A percentile compares a stretch with the other conserved stretches of the same genome.
These are phyloP conservation scores for Pichia membranifaciens DNA, from an alignment of 805 yeast species.

Conservation along the genomic window DNA sequence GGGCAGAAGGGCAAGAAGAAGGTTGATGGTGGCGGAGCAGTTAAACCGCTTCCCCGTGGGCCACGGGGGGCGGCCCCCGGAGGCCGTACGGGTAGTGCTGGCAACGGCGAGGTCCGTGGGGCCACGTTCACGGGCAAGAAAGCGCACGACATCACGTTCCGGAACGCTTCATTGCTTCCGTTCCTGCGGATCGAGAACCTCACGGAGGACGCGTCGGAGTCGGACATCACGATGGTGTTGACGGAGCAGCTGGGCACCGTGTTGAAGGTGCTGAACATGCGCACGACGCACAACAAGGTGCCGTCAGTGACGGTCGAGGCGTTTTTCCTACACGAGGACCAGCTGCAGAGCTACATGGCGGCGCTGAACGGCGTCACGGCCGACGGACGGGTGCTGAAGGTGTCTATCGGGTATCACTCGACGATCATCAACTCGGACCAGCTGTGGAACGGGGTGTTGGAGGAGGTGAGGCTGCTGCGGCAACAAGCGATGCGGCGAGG, in stretches of 20 bases:
- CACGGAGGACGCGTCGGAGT: constrained; percentile 26
- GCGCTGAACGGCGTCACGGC: constrained; percentile 13
- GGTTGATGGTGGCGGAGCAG: too few species aligned
- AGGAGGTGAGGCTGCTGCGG: constrained; percentile 10
- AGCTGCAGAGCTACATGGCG: constrained; percentile 8
- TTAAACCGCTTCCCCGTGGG: too few species aligned
- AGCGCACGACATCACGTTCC: constrained; percentile 15
- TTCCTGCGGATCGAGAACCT: constrained; percentile 30
- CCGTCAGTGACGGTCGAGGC: constrained; percentile 18
- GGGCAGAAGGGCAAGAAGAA: not conserved
- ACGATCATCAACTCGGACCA: constrained; percentile 9
- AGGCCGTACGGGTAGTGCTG: too few species aligned
- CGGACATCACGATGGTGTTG: constrained; percentile 26
- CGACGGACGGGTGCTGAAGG: constrained; percentile 14
- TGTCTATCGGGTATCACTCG: constrained; percentile 12
- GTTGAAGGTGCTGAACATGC: constrained; percentile 13
- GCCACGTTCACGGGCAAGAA: not conserved
- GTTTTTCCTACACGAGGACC: constrained; percentile 13
- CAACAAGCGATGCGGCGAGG: too few species aligned
- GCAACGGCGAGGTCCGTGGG: too few species aligned
- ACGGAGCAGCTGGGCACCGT: constrained; percentile 19
- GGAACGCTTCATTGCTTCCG: constrained; percentile 19
- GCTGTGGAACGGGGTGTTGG: constrained; percentile 12
- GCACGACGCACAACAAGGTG: not conserved
- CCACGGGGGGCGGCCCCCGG: too few species aligned